Base-by-base conservation (phyloP, 345 rosid genomes). In the Salix udensis region DNA sequence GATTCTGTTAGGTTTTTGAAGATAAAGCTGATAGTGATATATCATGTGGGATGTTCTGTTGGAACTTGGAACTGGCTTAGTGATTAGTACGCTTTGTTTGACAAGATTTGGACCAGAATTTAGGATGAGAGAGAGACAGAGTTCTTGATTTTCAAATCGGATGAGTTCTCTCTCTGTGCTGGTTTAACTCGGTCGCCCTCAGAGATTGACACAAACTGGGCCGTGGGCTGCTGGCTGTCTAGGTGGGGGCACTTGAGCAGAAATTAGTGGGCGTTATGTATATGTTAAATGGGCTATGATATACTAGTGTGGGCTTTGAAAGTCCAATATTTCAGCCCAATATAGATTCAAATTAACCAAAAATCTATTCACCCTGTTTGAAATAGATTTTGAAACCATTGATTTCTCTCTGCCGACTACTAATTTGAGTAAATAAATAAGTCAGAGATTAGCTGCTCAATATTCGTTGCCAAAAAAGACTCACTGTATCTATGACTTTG, bases 1-100 rank as follows among this genome's bases (percentile, higher is more conserved):
- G 76, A 53, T 16, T 64, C 48, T 24, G 39, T 42, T 26, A 55
- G 50, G 71, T 9, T 68, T 74, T 48, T 18, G 66, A 66, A 77
- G 82, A 68, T 28, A 69, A 52, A 80, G 74, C 34, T 66, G 74
- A 28, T 34, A 26, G 19, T 53, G 71, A 73, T 61, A 73, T 61
- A 70, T 74, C 73, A 68, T 37, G 68, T 71, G 21, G 78, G 74
- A 50, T 26, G 21, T 34, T 44, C 48, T 46, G 50, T 66, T 66
- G 52, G 67, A 69, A 74, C 55, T 66, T 66, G 52, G 67, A 69
- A 74, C 55, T 60, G 72, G 72, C 69, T 64, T 48, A 62, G 31
- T 71, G 72, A 30, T 34, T 28, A 8, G 23, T 50, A 48, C 19
- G 15, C n/a, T 67, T 36, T 2, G 74, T 0, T 53, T 53, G 60